phyloP scores from a whole-genome alignment of 225 moss, liverwort and hornwort species.

The Takakia lepidozioides region DNA sequence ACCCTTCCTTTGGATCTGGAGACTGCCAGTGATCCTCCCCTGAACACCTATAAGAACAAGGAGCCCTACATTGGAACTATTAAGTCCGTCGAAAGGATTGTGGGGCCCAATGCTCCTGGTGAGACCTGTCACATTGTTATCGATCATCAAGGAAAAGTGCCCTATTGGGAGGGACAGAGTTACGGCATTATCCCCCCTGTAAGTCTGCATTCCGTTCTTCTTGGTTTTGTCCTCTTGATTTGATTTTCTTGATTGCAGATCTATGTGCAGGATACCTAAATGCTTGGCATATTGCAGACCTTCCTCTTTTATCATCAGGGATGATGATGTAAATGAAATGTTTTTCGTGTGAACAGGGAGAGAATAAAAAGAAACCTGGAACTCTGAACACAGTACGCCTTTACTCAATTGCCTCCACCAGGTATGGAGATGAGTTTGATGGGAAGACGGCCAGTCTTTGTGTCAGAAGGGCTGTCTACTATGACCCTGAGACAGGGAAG shows the following conservation, averaged over 20 bases:
- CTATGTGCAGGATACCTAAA: no score
- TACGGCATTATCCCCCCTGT: conserved; percentile 86
- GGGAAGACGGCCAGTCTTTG: conserved; percentile 93
- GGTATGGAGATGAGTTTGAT: conserved; percentile 93
- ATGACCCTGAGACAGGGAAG: conserved; percentile 64
- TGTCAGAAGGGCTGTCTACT: conserved; percentile 87
- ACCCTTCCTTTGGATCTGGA: conserved; percentile 52
- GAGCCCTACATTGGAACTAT: conserved; percentile 60
- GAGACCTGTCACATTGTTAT: conserved; percentile 99
- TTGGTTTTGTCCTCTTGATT: no score
- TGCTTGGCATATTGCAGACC: no score
- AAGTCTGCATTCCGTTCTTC: no score
- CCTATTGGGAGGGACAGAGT: conserved; percentile 99
- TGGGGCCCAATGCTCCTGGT: conserved; percentile 87
- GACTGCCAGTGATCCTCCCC: conserved; percentile 38
- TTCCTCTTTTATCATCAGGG: no score
- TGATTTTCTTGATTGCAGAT: no score
- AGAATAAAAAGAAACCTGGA: conserved; percentile 95
- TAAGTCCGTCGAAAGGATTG: conserved; percentile 88
- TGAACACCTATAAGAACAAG: conserved; percentile 85
- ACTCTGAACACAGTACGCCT: conserved; percentile 73
- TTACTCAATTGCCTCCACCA: conserved; percentile 90
- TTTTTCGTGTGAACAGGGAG: no score
- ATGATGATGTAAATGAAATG: no score
- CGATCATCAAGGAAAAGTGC: conserved; percentile 70